Conservation (phyloP, 495 filamentous ascomycete genomes). For the Podospora pseudopauciseta region DNA sequence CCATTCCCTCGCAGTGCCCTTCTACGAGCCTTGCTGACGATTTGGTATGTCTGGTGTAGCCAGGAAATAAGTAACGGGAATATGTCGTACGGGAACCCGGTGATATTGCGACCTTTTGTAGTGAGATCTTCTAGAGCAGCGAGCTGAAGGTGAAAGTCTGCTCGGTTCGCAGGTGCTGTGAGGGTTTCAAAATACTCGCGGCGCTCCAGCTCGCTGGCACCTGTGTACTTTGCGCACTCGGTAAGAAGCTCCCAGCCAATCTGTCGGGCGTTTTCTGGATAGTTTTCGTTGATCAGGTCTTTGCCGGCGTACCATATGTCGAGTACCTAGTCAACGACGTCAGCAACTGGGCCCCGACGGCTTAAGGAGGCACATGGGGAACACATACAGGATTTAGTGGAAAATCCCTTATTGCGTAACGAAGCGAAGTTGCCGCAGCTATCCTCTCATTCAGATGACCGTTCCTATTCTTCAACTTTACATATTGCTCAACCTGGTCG, state of each 20-base stretch:
- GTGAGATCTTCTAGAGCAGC: conserved; percentile 60
- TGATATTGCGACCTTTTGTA: conserved; percentile 57
- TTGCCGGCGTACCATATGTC: conserved; percentile 62
- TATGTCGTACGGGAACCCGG: conserved; percentile 61
- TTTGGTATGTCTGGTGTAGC: conserved; percentile 54
- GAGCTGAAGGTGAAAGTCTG: conserved; percentile 63
- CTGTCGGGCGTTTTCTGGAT: conserved; percentile 50
- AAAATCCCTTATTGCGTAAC: conserved; percentile 53
- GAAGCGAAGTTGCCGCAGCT: conserved; percentile 53
- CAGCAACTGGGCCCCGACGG: conserved; percentile 4
- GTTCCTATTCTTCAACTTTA: conserved; percentile 44
- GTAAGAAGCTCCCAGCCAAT: conserved; percentile 61
- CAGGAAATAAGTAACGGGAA: conserved; percentile 56
- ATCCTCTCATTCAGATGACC: conserved; percentile 50
- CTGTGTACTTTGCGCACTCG: conserved; percentile 58
- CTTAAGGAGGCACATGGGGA: background rate
- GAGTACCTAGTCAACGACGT: conserved; percentile 30
- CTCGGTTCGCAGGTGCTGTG: conserved; percentile 45
- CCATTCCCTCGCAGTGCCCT: conserved; percentile 31
- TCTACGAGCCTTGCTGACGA: conserved; percentile 48
- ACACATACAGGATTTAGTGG: conserved; percentile 50
- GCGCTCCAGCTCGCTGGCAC: conserved; percentile 61
- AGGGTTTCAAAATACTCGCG: conserved; percentile 61
- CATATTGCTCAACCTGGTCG: conserved; percentile 44
- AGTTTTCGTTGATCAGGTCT: conserved; percentile 57